Evolutionary conservation across 345 rosid genomes (phyloP), one percentile per base, ranked within the genome.

Genomic region (Pistacia atlantica): DNA sequence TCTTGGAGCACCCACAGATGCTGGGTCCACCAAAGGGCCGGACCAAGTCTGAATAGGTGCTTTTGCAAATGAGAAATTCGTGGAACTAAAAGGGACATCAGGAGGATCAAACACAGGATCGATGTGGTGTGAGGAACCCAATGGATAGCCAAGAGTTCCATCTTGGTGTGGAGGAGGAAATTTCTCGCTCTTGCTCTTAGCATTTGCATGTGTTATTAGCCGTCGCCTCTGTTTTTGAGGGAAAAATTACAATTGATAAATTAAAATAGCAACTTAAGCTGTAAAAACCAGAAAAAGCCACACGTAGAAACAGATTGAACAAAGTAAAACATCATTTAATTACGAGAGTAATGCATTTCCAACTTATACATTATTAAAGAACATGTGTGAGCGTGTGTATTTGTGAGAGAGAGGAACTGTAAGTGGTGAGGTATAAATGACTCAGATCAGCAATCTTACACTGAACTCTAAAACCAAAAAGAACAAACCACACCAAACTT

Each of bases 101-200:
- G 93, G 75, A 20, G 89, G 92, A 64, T 88, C 88, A 37, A 81
- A 84, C 58, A 80, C 88, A 5, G 98, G 93, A 82, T 91, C 89
- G 48, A 89, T 86, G 74, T 91, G 97, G 78, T 89, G 96, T n/a
- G 93, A 88, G 62, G 93, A 82, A 11, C 96, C 99, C 69, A 95
- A 76, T 42, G 94, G 89, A 82, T 88, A 80, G 35, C 98, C 98
- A 70, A 95, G 87, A 16, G 93, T 71, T 75, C 97, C 99, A n/a
- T 93, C 98, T 78, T 95, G 94, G 83, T 91, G 99, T 0, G 97
- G 99, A 5, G 99, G 98, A 2, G 99, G 99, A 80, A 95, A 95
- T 80, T 95, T 95, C 78, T 95, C 99, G 17, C 99, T 93, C 87
- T 93, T 91, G 89, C 97, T 95, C 90, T 93, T 93, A 28, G 98